phyloP scores from a whole-genome alignment of 2,329 filamentous ascomycete species.

The Fusarium continuum region DNA sequence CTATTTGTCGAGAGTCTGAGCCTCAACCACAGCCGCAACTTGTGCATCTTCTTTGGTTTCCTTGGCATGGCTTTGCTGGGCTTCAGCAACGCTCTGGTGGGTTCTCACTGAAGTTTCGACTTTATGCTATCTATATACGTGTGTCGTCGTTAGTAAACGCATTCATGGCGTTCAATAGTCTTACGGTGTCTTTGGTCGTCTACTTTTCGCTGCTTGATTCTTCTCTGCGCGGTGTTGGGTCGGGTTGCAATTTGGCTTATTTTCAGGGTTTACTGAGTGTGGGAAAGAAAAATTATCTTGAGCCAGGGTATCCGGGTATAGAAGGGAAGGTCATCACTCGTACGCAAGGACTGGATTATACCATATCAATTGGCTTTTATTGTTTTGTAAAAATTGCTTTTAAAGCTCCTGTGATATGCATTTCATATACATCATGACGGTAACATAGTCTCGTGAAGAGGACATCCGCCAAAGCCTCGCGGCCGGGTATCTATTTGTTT shows the following conservation, averaged over 20 bases:
- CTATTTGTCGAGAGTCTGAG: slow-evolving; percentile 87
- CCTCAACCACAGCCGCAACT: slow-evolving; percentile 78
- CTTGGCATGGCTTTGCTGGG: slow-evolving; percentile 89
- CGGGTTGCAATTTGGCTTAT: background rate
- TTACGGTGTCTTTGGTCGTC: background rate
- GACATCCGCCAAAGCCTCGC: slow-evolving; percentile 23
- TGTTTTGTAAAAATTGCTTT: background rate
- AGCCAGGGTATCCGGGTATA: slow-evolving; percentile 26
- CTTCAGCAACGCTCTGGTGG: slow-evolving; percentile 84
- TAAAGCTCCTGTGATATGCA: slow-evolving; percentile 9
- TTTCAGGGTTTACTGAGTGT: background rate
- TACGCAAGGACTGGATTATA: background rate
- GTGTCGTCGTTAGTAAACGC: background rate
- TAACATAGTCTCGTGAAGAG: background rate
- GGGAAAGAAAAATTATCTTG: slow-evolving; percentile 4
- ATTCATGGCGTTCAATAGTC: background rate
- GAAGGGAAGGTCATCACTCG: slow-evolving; percentile 22
- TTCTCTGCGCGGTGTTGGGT: slow-evolving; percentile 31
- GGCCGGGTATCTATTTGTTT: slow-evolving; percentile 40
- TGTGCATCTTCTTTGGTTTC: slow-evolving; percentile 85
- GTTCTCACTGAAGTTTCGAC: slow-evolving; percentile 53
- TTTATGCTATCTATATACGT: background rate
- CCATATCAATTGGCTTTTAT: background rate
- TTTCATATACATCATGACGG: slow-evolving; percentile 25
- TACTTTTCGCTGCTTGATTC: background rate